Base-by-base conservation (phyloP, 2,329 filamentous ascomycete species). In the Calonectria hongkongensis region DNA sequence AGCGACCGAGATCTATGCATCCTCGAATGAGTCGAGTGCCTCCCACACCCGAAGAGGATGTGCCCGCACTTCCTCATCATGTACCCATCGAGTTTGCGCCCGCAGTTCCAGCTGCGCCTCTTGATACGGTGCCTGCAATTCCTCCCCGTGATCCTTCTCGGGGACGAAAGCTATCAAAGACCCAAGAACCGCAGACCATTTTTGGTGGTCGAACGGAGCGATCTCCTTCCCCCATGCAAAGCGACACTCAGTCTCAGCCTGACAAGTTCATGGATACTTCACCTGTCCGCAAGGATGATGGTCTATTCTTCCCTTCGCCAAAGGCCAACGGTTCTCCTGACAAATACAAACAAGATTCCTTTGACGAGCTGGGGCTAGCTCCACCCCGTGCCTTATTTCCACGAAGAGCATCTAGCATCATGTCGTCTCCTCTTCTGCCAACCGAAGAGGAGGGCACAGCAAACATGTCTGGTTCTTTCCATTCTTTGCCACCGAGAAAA, bases 401-500 rank as follows among this genome's bases (percentile, higher is more conserved):
- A 0, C 87, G 87, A 76, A 87, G 90, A 45, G 87, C 90, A 10
- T 89, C 90, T 0, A 93, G 92, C 76, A 89, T 90, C 68, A 88
- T 90, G 80, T 92, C 90, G n/a, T 88, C 90, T 6, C 91, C 93
- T 16, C 84, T 89, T 10, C 89, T 94, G 69, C 92, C 91, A 33
- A 92, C 91, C 1, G 94, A 96, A 64, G 94, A 95, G 68, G 94
- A 96, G 66, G 88, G 88, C 56, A 85, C 88, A 18, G 85, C 83
- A 71, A 89, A 88, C 56, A 87, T 92, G 80, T 84, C 85, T 71
- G 84, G 84, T 18, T 91, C 89, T 0, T 85, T 89, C 45, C 86
- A 89, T 66, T 94, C 95, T 62, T 91, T 93, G 8, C 89, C 92
- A 33, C 87, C 90, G n/a, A 91, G 95, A 51, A 97, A 97, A 81